Evolutionary conservation across 2,329 filamentous ascomycete species (phyloP).

Genomic region (Botrytis elliptica): DNA sequence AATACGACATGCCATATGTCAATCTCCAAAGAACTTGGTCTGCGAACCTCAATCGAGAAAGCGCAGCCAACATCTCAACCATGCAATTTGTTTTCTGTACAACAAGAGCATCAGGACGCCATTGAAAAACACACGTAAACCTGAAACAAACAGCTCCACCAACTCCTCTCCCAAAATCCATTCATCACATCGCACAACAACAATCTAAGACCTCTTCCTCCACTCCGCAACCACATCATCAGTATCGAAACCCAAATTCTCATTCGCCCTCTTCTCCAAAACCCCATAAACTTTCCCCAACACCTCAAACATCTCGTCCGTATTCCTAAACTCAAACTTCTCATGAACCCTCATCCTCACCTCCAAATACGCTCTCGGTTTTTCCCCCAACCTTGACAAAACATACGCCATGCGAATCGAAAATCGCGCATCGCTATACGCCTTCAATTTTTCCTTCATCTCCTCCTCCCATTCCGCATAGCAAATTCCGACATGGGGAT

Average conservation of each 20-base stretch:
- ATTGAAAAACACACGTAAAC: neutral
- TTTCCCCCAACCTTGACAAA: neutral
- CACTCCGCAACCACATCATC: no score
- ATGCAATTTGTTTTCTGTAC: fast-evolving
- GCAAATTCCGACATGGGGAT: no score
- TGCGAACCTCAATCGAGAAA: neutral
- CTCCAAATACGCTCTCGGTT: neutral
- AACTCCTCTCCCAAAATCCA: neutral
- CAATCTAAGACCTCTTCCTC: no score
- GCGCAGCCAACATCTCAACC: neutral
- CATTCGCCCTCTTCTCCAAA: no score
- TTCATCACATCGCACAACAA: neutral
- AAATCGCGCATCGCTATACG: neutral
- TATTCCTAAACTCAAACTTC: neutral
- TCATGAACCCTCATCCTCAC: neutral
- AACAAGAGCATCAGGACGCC: fast-evolving
- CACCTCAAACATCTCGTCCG: neutral
- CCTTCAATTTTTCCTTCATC: neutral
- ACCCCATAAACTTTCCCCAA: neutral
- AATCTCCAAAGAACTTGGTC: fast-evolving
- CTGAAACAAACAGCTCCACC: neutral
- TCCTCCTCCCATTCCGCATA: neutral
- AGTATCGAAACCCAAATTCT: no score
- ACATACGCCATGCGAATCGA: neutral
- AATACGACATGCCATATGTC: fast-evolving